A percentile compares a stretch with the other conserved stretches of the same genome.
These are phyloP conservation scores for Xylariales sp. DNA, from an alignment of 2,329 filamentous ascomycete genomes.

Conservation along the genomic window DNA sequence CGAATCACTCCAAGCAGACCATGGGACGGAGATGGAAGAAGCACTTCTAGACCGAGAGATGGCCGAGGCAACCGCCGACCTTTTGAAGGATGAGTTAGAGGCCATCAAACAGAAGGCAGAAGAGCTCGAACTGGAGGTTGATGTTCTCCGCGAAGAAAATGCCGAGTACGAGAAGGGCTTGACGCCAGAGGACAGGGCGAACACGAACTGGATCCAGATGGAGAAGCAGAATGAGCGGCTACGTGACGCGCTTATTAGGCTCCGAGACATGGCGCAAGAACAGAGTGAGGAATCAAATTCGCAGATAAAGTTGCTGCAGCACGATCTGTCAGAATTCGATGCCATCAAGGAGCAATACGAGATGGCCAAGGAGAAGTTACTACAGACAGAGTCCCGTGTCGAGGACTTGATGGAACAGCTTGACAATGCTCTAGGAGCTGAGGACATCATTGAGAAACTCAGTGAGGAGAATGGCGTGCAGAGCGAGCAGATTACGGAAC, in stretches of 20 bases:
- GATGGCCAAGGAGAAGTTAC: conserved; percentile 66
- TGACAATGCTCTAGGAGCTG: conserved; percentile 80
- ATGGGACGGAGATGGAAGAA: conserved; percentile 80
- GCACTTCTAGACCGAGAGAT: conserved; percentile 89
- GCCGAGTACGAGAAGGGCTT: conserved; percentile 78
- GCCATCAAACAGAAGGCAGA: conserved; percentile 70
- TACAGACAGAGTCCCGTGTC: conserved; percentile 67
- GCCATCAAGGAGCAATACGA: conserved; percentile 65
- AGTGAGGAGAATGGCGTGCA: conserved; percentile 82
- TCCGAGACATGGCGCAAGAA: conserved; percentile 84
- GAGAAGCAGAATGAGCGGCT: conserved; percentile 86
- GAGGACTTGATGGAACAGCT: conserved; percentile 88
- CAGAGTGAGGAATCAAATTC: conserved; percentile 74
- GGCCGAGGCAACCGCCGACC: conserved; percentile 89
- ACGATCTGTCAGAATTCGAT: conserved; percentile 65
- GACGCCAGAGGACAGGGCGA: conserved; percentile 80
- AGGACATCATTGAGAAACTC: conserved; percentile 91
- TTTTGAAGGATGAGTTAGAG: conserved; percentile 75
- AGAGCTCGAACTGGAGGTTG: conserved; percentile 82
- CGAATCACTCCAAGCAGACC: conserved; percentile 72
- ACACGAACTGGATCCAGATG: conserved; percentile 85
- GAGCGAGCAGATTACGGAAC: conserved; percentile 76
- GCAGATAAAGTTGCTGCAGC: conserved; percentile 69
- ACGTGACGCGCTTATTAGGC: conserved; percentile 74
- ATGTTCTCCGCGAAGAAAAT: conserved; percentile 84